Evolutionary conservation across 805 yeast species (phyloP), one percentile per base, ranked within the genome.

Genomic region (Barnettozyma botsteinii): DNA sequence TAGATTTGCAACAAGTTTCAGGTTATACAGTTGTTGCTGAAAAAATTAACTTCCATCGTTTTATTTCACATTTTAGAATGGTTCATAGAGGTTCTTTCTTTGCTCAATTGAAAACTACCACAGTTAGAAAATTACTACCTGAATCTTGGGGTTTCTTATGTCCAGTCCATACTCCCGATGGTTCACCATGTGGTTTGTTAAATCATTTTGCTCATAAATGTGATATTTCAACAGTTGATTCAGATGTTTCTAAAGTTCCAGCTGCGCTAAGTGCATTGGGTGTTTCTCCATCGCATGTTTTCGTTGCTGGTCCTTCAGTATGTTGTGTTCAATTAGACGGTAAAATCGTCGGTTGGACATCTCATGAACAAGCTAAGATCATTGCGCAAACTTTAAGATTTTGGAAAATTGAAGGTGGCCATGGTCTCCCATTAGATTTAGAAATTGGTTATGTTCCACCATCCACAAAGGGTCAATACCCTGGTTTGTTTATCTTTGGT

Each of bases 131-230:
- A 63, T 70, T 93, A 55, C 73, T 93, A 43, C 98, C 98, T 1
- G 98, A 93, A 64, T 85, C 96, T 1, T 93, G 98, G 98, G 98
- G 98, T 4, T 93, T 93, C 75, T 67, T 93, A 53, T 93, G 98
- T 67, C 98, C 98, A 11, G 98, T 93, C 19, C 98, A 93, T 64
- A 93, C 98, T 12, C 98, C 98, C 6, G 98, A 93, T 82, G 98
- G 98, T 54, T 85, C 98, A 37, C 98, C 98, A 17, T 93, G 98
- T 79, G 98, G 98, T 70, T 72, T 93, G 61, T 70, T 93, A 57
- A 93, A 93, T 66, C 98, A 93, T 73, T 80, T 93, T 68, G 83
- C 98, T 9, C 97, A 93, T 67, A 88, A 86, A 64, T 93, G 98
- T 73, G 72, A 74, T 53, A 84, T 93, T 45, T 78, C 96, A 7